phyloP scores from a whole-genome alignment of 495 filamentous ascomycete species.

The Pyronema omphalodes region DNA sequence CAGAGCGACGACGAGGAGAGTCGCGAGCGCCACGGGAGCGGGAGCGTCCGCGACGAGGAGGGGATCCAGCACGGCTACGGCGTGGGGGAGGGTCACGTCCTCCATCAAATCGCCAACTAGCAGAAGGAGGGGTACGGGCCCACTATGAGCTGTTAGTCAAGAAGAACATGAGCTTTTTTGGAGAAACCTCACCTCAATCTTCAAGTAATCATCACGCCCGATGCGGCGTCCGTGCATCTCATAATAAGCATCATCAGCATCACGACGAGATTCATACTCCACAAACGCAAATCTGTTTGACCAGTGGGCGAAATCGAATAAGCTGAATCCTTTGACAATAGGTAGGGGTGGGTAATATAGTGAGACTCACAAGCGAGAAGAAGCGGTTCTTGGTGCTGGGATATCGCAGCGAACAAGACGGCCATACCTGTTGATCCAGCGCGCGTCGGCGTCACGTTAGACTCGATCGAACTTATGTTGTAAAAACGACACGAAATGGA shows the following conservation, averaged over 20 bases:
- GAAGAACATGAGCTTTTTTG: background rate
- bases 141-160: slow-evolving; percentile 39
- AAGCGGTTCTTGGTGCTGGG: slow-evolving; percentile 79
- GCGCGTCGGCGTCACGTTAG: slow-evolving; percentile 7
- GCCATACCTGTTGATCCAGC: slow-evolving; percentile 52
- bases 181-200: slow-evolving; percentile 64
- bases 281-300: slow-evolving; percentile 82
- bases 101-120: slow-evolving; percentile 95
- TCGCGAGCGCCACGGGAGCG: slow-evolving; percentile 60
- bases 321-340: slow-evolving; percentile 10
- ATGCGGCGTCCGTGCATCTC: slow-evolving; percentile 99
- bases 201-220: slow-evolving; percentile 84
- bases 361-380: slow-evolving; percentile 73
- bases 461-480: slow-evolving; percentile 15
- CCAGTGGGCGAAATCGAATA: slow-evolving; percentile 13
- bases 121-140: slow-evolving; percentile 94
- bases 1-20: slow-evolving; percentile 61
- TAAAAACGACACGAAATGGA: slow-evolving; percentile 21
- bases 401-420: slow-evolving; percentile 98
- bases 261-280: slow-evolving; percentile 96
- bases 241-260: slow-evolving; percentile 98
- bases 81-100: slow-evolving; percentile 52
- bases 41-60: slow-evolving; percentile 58
- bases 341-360: slow-evolving; percentile 6
- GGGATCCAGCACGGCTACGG: slow-evolving; percentile 46